Evolutionary conservation across 805 yeast genomes (phyloP).

Genomic region (Saturnispora dispora): DNA sequence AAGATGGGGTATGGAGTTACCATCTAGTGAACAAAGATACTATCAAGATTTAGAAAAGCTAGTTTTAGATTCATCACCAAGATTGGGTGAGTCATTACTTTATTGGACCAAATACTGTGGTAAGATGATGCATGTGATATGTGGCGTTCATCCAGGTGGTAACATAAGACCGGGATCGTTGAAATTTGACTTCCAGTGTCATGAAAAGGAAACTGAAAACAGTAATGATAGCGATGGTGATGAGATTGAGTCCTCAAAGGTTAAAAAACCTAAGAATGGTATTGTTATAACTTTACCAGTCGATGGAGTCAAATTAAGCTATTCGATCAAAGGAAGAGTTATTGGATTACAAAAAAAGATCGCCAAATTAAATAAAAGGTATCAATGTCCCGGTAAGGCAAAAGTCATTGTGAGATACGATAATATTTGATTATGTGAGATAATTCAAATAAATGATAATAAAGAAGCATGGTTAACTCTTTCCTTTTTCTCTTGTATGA

Average conservation of each 20-base stretch:
- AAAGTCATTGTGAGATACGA: slow-evolving; percentile 40
- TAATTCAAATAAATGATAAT: background rate
- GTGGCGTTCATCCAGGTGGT: slow-evolving; percentile 79
- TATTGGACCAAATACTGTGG: slow-evolving; percentile 75
- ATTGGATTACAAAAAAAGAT: slow-evolving; percentile 51
- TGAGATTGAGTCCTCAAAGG: slow-evolving; percentile 7
- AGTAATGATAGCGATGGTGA: slow-evolving; percentile 8
- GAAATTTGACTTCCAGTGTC: slow-evolving; percentile 32
- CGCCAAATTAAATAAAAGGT: slow-evolving; percentile 42
- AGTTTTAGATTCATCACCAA: slow-evolving; percentile 36
- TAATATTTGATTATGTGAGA: slow-evolving; percentile 8
- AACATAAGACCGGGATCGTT: slow-evolving; percentile 55
- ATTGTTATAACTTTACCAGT: slow-evolving; percentile 32
- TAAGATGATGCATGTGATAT: slow-evolving; percentile 63
- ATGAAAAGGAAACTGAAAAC: slow-evolving; percentile 13
- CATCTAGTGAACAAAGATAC: slow-evolving; percentile 42
- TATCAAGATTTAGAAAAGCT: slow-evolving; percentile 39
- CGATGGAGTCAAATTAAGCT: slow-evolving; percentile 50
- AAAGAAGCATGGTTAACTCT: background rate
- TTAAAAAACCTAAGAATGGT: slow-evolving; percentile 17
- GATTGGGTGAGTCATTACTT: slow-evolving; percentile 35
- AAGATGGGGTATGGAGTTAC: slow-evolving; percentile 75
- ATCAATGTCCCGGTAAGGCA: slow-evolving; percentile 39
- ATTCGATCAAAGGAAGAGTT: slow-evolving; percentile 50
- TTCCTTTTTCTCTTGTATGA: background rate